phyloP scores from a whole-genome alignment of 2,329 filamentous ascomycete species.

The Drechslerella stenobrocha region DNA sequence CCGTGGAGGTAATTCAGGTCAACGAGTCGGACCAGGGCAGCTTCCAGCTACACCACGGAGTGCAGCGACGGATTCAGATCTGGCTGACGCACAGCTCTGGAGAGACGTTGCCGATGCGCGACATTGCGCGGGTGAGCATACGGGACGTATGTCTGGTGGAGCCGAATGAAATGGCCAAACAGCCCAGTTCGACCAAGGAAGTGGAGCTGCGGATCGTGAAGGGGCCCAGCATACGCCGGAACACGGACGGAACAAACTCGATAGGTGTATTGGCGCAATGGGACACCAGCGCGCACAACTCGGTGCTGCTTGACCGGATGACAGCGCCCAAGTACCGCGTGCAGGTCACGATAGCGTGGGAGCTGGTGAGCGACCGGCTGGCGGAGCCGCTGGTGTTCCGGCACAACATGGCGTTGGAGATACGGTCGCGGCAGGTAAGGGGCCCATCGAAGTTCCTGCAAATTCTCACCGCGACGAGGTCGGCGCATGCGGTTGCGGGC shows the following conservation, averaged over 20 bases:
- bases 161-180: slow-evolving; percentile 78
- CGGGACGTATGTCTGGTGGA: slow-evolving; percentile 83
- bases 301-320: slow-evolving; percentile 86
- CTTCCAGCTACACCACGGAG: slow-evolving; percentile 91
- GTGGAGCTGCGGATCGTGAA: slow-evolving; percentile 76
- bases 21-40: slow-evolving; percentile 82
- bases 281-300: slow-evolving; percentile 92
- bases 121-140: slow-evolving; percentile 74
- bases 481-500: slow-evolving; percentile 82
- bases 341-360: slow-evolving; percentile 83
- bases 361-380: slow-evolving; percentile 78
- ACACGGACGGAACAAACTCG: slow-evolving; percentile 85
- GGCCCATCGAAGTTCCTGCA: slow-evolving; percentile 84
- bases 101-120: slow-evolving; percentile 83
- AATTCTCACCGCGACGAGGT: slow-evolving; percentile 79
- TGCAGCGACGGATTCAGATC: slow-evolving; percentile 84
- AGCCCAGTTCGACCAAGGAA: slow-evolving; percentile 73
- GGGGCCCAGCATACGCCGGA: slow-evolving; percentile 76
- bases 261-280: slow-evolving; percentile 88
- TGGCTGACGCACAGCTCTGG: slow-evolving; percentile 90
- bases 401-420: slow-evolving; percentile 77
- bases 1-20: slow-evolving; percentile 87
- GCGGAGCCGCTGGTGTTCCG: slow-evolving; percentile 87
- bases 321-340: slow-evolving; percentile 92
- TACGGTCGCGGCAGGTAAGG: slow-evolving; percentile 67